phyloP scores from a whole-genome alignment of 352 stramenopile genomes.

The Globisporangium lucens region DNA sequence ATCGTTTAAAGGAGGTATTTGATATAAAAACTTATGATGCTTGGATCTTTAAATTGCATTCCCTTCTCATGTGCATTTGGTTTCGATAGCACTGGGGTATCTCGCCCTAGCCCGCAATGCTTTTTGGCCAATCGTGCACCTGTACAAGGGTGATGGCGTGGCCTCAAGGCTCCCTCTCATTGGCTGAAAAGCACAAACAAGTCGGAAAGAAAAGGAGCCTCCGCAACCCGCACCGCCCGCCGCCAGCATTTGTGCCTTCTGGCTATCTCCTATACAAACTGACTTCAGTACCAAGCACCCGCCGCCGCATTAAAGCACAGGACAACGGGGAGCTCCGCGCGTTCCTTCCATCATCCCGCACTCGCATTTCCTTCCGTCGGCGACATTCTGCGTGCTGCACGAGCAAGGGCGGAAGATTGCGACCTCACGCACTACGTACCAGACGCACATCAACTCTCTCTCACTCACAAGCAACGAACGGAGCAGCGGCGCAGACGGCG shows the following conservation, averaged over 20 bases:
- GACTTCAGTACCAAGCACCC: neutral
- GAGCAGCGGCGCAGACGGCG: neutral
- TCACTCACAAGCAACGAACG: neutral
- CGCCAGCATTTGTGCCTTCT: conserved; percentile 3
- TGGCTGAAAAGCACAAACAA: neutral
- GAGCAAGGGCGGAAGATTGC: neutral
- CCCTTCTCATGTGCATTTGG: neutral
- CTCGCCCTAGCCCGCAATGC: neutral
- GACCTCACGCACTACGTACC: neutral
- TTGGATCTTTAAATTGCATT: neutral
- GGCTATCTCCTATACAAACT: conserved; percentile 12
- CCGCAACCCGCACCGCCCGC: neutral
- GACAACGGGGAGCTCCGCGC: neutral
- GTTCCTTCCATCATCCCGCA: neutral
- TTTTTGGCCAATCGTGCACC: neutral
- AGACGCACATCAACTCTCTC: neutral
- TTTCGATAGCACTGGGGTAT: neutral
- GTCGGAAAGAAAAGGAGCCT: conserved; percentile 11
- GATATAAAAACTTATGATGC: neutral
- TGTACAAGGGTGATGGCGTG: neutral
- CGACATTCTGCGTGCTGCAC: neutral
- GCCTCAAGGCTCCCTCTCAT: neutral
- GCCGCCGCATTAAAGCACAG: neutral
- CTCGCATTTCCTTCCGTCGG: conserved; percentile 5
- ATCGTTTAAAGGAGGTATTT: neutral